Evolutionary conservation across 352 stramenopile species (phyloP).

Genomic region (Globisporangium radiosum): DNA sequence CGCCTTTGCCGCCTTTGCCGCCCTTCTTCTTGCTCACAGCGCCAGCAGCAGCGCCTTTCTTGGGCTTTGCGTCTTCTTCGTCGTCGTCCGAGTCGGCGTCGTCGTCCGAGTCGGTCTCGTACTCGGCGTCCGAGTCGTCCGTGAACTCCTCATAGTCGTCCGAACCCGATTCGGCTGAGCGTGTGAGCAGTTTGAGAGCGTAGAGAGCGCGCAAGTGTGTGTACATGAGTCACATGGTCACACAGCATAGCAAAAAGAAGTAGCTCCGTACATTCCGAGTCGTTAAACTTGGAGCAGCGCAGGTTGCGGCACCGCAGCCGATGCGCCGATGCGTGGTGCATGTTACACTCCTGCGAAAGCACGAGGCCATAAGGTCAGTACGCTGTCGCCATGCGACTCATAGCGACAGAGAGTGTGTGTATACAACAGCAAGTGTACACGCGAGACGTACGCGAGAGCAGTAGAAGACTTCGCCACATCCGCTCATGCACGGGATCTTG

Average conservation of each 20-base stretch:
- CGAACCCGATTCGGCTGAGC: conserved; percentile 61
- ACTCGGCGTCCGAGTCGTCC: conserved; percentile 56
- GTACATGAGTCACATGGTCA: background rate
- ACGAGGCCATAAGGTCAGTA: background rate
- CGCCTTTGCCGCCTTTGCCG: conserved; percentile 8
- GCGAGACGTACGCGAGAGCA: conserved; percentile 58
- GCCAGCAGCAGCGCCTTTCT: conserved; percentile 32
- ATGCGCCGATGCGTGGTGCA: conserved; percentile 85
- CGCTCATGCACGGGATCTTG: conserved; percentile 85
- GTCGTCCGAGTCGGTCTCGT: conserved; percentile 60
- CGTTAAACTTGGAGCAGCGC: conserved; percentile 86
- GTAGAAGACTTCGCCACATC: conserved; percentile 83
- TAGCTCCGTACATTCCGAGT: conserved; percentile 70
- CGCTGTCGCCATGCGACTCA: background rate
- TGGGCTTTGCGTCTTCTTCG: conserved; percentile 58
- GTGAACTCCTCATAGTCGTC: conserved; percentile 53
- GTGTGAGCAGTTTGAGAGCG: background rate
- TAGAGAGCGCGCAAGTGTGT: background rate
- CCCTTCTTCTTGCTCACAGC: conserved; percentile 29
- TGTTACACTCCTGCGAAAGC: conserved; percentile 68
- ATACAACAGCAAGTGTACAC: background rate
- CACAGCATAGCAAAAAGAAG: no score
- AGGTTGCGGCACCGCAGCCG: conserved; percentile 79
- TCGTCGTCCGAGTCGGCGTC: conserved; percentile 54
- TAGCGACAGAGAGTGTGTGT: no score